A percentile compares a stretch with the other conserved stretches of the same genome.
phyloP scores from a whole-genome alignment of 2,329 filamentous ascomycete species.

The Cordyceps tenuipes region DNA sequence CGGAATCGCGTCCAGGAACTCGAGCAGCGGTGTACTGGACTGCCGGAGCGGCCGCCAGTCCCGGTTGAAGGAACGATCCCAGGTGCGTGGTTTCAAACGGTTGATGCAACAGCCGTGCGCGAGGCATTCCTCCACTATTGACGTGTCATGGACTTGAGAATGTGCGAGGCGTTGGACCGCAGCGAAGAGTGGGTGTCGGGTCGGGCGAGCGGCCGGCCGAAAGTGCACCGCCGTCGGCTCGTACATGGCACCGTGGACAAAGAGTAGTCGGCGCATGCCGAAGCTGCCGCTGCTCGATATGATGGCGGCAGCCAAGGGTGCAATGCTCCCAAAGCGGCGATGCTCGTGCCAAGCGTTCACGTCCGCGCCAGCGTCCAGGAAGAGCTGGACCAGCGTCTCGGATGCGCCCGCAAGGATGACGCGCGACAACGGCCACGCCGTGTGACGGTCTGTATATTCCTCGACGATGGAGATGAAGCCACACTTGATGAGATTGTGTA shows the following conservation, averaged over 20 bases:
- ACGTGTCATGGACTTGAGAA: not conserved
- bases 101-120: constrained; percentile 2
- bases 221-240: not conserved
- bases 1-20: not conserved
- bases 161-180: not conserved
- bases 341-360: not conserved
- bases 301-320: not conserved
- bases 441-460: not conserved
- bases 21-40: constrained; percentile 1
- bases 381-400: not conserved
- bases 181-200: not conserved
- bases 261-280: not conserved
- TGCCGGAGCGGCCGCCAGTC: constrained; percentile 4
- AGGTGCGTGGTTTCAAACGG: not conserved
- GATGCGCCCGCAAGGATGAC: not conserved
- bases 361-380: not conserved
- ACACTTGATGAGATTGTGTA: not conserved
- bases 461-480: not conserved
- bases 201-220: not conserved
- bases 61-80: constrained; percentile 6
- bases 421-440: constrained; percentile 1
- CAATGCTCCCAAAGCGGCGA: not conserved
- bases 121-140: not conserved
- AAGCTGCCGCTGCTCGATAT: not conserved
- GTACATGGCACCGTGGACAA: not conserved